Evolutionary conservation across 345 rosid genomes (phyloP), one percentile per base, ranked within the genome.

Genomic region (Aquilaria yunnanensis): DNA sequence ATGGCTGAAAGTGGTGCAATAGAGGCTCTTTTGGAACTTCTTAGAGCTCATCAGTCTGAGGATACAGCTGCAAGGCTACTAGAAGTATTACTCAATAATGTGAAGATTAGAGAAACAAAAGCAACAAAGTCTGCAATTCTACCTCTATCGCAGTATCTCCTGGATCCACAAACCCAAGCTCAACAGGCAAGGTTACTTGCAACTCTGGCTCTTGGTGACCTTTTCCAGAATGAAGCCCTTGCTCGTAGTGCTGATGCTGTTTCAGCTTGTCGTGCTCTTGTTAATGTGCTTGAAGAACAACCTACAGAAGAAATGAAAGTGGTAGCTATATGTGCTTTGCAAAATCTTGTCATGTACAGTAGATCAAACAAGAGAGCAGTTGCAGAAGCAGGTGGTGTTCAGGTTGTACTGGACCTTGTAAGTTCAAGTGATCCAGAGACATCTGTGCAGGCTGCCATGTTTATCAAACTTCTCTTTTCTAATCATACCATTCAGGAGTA

Each of bases 271-370:
- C 99, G 96, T 64, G 98, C 99, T 54, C 81, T 95, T 33, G 98
- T 95, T 52, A 95, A 89, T 66, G 92, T 95, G 69, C 98, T 95
- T 31, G 98, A 95, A 77, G 99, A 95, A 69, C 99, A 95, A 71
- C 98, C 98, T 41, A 87, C 99, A 23, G 99, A 95, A 83, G 99
- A 95, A 79, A 95, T 91, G 98, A 95, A 89, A 85, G 96, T 95
- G 63, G 99, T 95, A 10, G 98, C 97, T 7, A 85, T 95, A 74
- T 95, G 99, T 80, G 92, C 99, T 62, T 67, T 95, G 75, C 99
- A 95, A 69, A 95, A 95, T 75, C 96, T 95, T 70, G 98, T 95
- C 43, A 91, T 84, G 97, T 77, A 86, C 72, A 89, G 99, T 64
- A 79, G 97, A 63, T 84, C 99, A 14, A 95, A 95, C 77, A 95